phyloP scores from a whole-genome alignment of 2,329 filamentous ascomycete genomes.

The Curvularia eragrostidis region DNA sequence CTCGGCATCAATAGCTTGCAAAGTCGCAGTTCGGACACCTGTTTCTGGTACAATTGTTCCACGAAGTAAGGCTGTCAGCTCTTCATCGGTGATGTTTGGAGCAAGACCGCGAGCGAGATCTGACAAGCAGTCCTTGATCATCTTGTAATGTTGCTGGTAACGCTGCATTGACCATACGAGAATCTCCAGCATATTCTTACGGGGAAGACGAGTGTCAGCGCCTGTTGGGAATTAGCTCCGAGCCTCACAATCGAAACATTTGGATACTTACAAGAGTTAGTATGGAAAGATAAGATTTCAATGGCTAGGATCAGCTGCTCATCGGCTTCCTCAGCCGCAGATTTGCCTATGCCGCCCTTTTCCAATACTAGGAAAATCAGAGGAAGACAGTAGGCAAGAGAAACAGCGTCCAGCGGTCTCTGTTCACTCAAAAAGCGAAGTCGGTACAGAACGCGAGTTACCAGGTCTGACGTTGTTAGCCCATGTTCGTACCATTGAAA shows the following conservation, averaged over 20 bases:
- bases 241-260: neutral
- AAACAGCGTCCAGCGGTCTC: conserved; percentile 87
- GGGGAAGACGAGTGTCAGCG: conserved; percentile 75
- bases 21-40: conserved; percentile 79
- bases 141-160: conserved; percentile 92
- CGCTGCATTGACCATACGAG: conserved; percentile 84
- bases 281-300: conserved; percentile 89
- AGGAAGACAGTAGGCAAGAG: conserved; percentile 85
- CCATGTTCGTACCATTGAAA: neutral
- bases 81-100: conserved; percentile 74
- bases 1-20: conserved; percentile 90
- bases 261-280: conserved; percentile 67
- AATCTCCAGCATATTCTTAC: conserved; percentile 72
- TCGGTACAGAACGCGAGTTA: conserved; percentile 89
- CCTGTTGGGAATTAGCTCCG: conserved; percentile 45
- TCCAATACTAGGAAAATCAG: conserved; percentile 80
- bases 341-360: conserved; percentile 76
- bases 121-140: conserved; percentile 89
- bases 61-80: conserved; percentile 77
- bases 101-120: conserved; percentile 86
- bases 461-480: conserved; percentile 58
- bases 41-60: conserved; percentile 80
- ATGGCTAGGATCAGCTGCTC: conserved; percentile 88
- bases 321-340: conserved; percentile 76
- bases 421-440: conserved; percentile 91